Percentiles rank a stretch among this genome's conserved stretches.
Conservation (phyloP, 2,329 filamentous ascomycete species). For the Colletotrichum spinosum region DNA sequence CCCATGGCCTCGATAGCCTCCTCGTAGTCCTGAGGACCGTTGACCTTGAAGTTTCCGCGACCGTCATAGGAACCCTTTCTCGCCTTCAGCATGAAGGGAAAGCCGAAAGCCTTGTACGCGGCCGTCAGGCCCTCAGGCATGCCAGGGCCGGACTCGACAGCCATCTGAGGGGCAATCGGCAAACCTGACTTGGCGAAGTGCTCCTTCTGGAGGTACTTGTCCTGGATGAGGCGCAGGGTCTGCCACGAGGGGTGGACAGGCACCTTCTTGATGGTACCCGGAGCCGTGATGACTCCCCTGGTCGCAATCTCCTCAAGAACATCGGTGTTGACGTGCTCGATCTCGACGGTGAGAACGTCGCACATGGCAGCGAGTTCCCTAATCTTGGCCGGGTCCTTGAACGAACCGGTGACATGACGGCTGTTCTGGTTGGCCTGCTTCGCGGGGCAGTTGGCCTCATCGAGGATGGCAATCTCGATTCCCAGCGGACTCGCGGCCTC, state of each 20-base stretch:
- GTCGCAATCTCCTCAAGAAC: conserved; percentile 85
- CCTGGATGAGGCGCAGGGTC: conserved; percentile 89
- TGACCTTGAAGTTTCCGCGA: conserved; percentile 72
- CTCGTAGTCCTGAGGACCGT: conserved; percentile 59
- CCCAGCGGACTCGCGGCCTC: conserved; percentile 84
- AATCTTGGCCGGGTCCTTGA: conserved; percentile 85
- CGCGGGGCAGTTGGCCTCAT: conserved; percentile 80
- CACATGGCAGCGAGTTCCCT: conserved; percentile 79
- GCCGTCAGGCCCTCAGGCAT: conserved; percentile 71
- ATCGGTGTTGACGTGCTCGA: conserved; percentile 93
- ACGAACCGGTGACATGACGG: conserved; percentile 85
- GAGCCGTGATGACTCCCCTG: conserved; percentile 67
- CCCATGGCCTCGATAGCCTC: conserved; percentile 78
- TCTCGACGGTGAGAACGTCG: conserved; percentile 91
- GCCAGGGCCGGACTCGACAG: conserved; percentile 67
- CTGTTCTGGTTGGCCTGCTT: conserved; percentile 85
- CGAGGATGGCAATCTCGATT: conserved; percentile 82
- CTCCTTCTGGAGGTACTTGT: conserved; percentile 92
- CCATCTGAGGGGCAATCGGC: conserved; percentile 77
- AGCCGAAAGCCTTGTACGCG: conserved; percentile 75
- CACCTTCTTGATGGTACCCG: conserved; percentile 59
- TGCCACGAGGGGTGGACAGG: conserved; percentile 85
- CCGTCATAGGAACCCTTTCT: conserved; percentile 93
- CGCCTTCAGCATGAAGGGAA: conserved; percentile 93
- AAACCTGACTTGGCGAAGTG: conserved; percentile 77